These are phyloP conservation scores for Friedmanniomyces simplex DNA, from an alignment of 495 filamentous ascomycete species.

Conservation along the genomic window DNA sequence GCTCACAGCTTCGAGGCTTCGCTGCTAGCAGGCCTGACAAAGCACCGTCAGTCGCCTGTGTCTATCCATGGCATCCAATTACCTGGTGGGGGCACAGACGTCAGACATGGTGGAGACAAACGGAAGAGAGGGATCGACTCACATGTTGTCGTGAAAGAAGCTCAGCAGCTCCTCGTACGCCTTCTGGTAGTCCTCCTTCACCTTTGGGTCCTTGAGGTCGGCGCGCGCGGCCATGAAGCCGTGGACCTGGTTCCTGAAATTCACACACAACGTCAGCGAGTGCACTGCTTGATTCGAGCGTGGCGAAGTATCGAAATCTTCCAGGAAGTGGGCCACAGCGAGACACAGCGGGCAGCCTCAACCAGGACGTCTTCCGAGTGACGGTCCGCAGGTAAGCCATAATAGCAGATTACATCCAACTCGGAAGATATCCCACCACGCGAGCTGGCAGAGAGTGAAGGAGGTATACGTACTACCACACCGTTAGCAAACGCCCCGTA, in stretches of 20 bases:
- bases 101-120: background rate
- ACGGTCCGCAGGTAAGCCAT: no score
- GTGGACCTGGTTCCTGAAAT: constrained; percentile 55
- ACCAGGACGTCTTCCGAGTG: no score
- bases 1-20: background rate
- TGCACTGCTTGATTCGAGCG: constrained; percentile 27
- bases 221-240: constrained; percentile 79
- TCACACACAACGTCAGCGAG: no score
- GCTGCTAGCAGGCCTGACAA: background rate
- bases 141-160: constrained; percentile 68
- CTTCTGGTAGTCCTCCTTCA: constrained; percentile 65
- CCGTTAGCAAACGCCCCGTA: no score
- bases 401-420: no score
- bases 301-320: no score
- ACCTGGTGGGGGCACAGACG: background rate
- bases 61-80: background rate
- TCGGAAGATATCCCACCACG: no score
- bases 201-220: constrained; percentile 54
- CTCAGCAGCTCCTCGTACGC: constrained; percentile 66
- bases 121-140: constrained; percentile 16
- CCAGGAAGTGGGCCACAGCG: no score
- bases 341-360: no score
- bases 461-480: no score
- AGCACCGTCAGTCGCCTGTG: background rate
- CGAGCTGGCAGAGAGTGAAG: no score